These are phyloP conservation scores for Gossypium laxum DNA, from an alignment of 441 rosid species.

Conservation along the genomic window DNA sequence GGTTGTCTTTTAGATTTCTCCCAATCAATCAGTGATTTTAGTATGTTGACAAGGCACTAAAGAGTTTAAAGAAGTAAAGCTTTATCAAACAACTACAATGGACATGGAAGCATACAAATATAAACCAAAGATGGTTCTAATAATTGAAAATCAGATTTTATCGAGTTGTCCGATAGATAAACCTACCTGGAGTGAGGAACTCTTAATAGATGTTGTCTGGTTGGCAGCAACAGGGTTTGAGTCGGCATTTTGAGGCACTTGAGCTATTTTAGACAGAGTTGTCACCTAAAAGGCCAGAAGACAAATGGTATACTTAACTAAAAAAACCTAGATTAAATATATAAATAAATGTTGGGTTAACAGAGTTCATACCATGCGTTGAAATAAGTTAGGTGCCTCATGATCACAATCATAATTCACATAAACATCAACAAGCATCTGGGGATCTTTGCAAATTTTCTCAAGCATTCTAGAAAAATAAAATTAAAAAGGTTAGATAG, in stretches of 20 bases:
- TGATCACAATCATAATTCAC: conserved; percentile 97
- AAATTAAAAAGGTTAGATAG: background rate
- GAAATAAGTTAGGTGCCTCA: conserved; percentile 95
- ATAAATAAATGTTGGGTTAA: conserved; percentile 2
- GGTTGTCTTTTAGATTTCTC: conserved; percentile 59
- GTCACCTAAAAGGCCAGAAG: conserved; percentile 51
- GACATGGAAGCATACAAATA: background rate
- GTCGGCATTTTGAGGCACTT: conserved; percentile 80
- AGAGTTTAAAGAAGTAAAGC: conserved; percentile 25
- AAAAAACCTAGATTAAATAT: background rate
- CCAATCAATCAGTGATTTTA: conserved; percentile 95
- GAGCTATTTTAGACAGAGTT: conserved; percentile 80
- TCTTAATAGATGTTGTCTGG: conserved; percentile 66
- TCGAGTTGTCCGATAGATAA: conserved; percentile 6
- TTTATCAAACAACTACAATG: conserved; percentile 17
- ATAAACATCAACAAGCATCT: conserved; percentile 94
- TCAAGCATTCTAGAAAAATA: conserved; percentile 74
- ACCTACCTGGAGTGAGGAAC: conserved; percentile 89
- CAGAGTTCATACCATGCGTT: conserved; percentile 64
- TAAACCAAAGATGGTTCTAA: background rate
- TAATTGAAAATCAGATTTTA: background rate
- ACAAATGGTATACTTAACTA: conserved; percentile 15
- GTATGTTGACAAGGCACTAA: conserved; percentile 85
- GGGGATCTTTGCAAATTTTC: conserved; percentile 88
- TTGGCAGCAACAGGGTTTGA: conserved; percentile 65